Conservation (phyloP, 2,329 filamentous ascomycete genomes). For the Ilyonectria destructans region DNA sequence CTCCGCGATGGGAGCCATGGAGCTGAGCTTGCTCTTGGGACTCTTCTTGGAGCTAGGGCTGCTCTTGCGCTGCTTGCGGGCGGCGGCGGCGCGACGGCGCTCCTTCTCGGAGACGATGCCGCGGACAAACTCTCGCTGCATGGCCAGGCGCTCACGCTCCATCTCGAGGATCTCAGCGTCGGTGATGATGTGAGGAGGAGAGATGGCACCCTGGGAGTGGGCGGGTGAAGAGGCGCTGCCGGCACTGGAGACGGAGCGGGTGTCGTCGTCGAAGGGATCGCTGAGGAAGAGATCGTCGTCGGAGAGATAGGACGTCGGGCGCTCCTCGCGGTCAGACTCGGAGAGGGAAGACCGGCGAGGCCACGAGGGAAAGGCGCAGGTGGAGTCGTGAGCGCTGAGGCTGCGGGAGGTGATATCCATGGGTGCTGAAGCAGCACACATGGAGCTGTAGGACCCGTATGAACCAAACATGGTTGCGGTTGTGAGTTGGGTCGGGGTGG, state of each 20-base stretch:
- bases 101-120: conserved; percentile 71
- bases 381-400: conserved; percentile 59
- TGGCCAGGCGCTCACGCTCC: conserved; percentile 65
- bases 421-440: conserved; percentile 61
- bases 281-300: conserved; percentile 76
- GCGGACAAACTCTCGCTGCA: conserved; percentile 69
- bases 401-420: conserved; percentile 64
- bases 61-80: conserved; percentile 57
- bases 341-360: conserved; percentile 69
- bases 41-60: conserved; percentile 65
- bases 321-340: conserved; percentile 59
- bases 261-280: conserved; percentile 67
- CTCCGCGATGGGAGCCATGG: conserved; percentile 69
- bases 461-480: conserved; percentile 64
- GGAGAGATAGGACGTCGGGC: conserved; percentile 72
- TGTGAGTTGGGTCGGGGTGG: conserved; percentile 39
- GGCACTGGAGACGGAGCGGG: conserved; percentile 64
- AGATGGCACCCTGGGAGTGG: conserved; percentile 45
- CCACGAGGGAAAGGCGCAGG: conserved; percentile 74
- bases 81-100: conserved; percentile 60
- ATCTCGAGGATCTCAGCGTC: conserved; percentile 67
- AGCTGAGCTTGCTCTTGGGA: conserved; percentile 63
- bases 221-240: conserved; percentile 58
- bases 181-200: conserved; percentile 57
- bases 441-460: conserved; percentile 67